Evolutionary conservation across 345 rosid species (phyloP).

Genomic region (Noccaea bulbosa): DNA sequence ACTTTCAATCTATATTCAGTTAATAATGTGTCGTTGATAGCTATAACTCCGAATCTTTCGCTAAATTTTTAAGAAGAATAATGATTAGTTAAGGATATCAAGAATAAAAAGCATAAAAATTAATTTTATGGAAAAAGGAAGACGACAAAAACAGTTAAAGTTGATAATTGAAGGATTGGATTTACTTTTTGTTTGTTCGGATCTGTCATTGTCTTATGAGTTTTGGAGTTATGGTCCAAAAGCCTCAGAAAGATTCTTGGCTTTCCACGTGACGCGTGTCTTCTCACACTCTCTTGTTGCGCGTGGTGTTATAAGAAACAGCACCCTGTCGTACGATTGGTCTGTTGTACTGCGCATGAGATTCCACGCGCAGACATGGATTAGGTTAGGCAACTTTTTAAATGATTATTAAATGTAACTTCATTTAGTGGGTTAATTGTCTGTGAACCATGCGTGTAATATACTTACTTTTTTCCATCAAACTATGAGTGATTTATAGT

Average conservation of each 20-base stretch:
- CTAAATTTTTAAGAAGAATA: slow-evolving; percentile 5
- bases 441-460: slow-evolving; percentile 30
- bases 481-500: neutral
- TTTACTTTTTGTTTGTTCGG: slow-evolving; percentile 38
- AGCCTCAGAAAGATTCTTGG: slow-evolving; percentile 32
- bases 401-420: neutral
- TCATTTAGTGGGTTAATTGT: slow-evolving; percentile 30
- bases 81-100: slow-evolving; percentile 11
- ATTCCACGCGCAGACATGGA: slow-evolving; percentile 43
- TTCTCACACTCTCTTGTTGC: neutral
- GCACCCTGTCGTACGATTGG: slow-evolving; percentile 41
- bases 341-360: slow-evolving; percentile 48
- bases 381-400: slow-evolving; percentile 32
- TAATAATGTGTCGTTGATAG: neutral
- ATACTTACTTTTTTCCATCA: neutral
- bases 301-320: slow-evolving; percentile 15
- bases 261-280: slow-evolving; percentile 29
- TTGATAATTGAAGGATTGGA: slow-evolving; percentile 36
- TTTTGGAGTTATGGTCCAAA: slow-evolving; percentile 38
- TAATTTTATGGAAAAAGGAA: neutral
- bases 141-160: slow-evolving; percentile 43
- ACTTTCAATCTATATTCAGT: neutral
- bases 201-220: slow-evolving; percentile 44
- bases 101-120: slow-evolving; percentile 4
- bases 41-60: slow-evolving; percentile 34